A percentile compares a stretch with the other conserved stretches of the same genome.
Conservation (phyloP, 768 basidiomycete genomes). For the Boletales sp. region DNA sequence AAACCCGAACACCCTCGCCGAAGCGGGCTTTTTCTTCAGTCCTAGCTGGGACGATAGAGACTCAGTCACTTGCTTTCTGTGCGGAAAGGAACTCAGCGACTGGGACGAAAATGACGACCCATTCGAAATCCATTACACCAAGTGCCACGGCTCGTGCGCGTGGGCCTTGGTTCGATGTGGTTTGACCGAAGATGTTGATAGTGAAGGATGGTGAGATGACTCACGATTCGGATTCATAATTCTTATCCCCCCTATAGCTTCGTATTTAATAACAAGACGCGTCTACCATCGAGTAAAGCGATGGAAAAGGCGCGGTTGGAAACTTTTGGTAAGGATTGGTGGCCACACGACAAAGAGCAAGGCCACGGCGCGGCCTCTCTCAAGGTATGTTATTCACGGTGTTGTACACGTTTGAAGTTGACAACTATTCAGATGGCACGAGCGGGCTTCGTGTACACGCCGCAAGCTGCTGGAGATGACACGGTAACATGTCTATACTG, state of each 20-base stretch:
- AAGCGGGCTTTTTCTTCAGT: slow-evolving; percentile 86
- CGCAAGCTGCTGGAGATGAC: slow-evolving; percentile 67
- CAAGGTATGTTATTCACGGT: slow-evolving; percentile 43
- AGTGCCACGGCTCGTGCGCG: slow-evolving; percentile 62
- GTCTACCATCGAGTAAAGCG: slow-evolving; percentile 60
- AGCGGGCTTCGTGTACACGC: slow-evolving; percentile 84
- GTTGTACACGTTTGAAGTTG: not conserved
- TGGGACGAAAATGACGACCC: slow-evolving; percentile 90
- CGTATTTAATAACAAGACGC: slow-evolving; percentile 51
- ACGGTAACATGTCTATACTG: slow-evolving; percentile 86
- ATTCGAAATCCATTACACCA: slow-evolving; percentile 73
- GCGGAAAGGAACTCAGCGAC: slow-evolving; percentile 74
- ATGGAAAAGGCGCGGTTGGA: slow-evolving; percentile 74
- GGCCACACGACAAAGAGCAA: slow-evolving; percentile 64
- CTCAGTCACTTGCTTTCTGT: slow-evolving; percentile 81
- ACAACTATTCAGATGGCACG: slow-evolving; percentile 59
- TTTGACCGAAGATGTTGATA: slow-evolving; percentile 53
- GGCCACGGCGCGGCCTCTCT: slow-evolving; percentile 69
- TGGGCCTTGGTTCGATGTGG: slow-evolving; percentile 85
- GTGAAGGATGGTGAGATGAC: slow-evolving; percentile 49
- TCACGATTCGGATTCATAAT: not conserved
- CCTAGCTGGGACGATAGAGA: slow-evolving; percentile 67
- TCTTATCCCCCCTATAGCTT: slow-evolving; percentile 41
- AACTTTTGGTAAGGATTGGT: slow-evolving; percentile 70
- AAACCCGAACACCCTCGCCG: slow-evolving; percentile 71